phyloP scores from a whole-genome alignment of 306 rosid genomes.

The Oemleria cerasiformis region DNA sequence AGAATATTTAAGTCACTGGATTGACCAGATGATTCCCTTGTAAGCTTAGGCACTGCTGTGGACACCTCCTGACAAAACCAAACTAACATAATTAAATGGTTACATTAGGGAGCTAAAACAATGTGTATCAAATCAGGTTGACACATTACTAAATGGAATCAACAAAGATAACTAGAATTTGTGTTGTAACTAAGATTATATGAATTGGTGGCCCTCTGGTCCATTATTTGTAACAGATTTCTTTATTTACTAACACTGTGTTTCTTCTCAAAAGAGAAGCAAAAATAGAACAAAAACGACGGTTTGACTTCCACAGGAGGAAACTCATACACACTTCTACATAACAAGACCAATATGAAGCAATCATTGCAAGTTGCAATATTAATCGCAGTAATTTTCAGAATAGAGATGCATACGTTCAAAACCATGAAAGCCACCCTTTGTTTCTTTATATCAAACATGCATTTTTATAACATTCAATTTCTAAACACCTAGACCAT shows the following conservation, averaged over 20 bases:
- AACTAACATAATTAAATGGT: constrained; percentile 2
- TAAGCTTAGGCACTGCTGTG: constrained; percentile 69
- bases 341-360: too few species aligned
- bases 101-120: neutral
- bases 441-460: neutral
- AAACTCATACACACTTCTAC: too few species aligned
- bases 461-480: neutral
- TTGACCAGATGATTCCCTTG: constrained; percentile 77
- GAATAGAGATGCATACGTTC: neutral
- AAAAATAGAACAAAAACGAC: too few species aligned
- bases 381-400: too few species aligned
- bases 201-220: neutral
- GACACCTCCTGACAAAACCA: constrained; percentile 77
- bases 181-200: neutral
- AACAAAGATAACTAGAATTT: neutral
- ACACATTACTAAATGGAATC: neutral
- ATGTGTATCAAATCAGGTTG: neutral
- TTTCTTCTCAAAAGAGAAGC: too few species aligned
- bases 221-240: neutral
- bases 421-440: neutral
- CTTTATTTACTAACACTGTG: neutral
- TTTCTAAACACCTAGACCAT: neutral
- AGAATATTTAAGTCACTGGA: constrained; percentile 93
- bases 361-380: too few species aligned
- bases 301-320: too few species aligned